Base-by-base conservation (phyloP, 179 eudicot genomes). In the Heliamphora pulchella region DNA sequence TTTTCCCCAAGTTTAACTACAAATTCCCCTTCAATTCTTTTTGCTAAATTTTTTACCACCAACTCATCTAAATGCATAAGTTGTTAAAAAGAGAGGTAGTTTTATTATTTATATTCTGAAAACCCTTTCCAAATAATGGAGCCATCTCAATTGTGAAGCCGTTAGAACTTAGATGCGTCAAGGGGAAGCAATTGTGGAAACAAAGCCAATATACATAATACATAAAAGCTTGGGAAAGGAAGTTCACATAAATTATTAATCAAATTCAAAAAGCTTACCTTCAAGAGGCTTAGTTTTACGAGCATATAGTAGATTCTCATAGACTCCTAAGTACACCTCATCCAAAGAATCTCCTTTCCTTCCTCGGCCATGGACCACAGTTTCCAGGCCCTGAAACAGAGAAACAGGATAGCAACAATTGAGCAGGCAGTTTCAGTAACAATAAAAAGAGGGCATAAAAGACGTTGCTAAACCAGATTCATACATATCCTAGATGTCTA, bases 351-450 rank as follows among this genome's bases (percentile, higher is more conserved):
- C 91, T 72, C 69, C 83, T 84, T 90, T 93, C 84, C 98, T 90
- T 78, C 97, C 97, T 86, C 98, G 88, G 51, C 98, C 98, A 85
- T 95, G 98, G 57, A 93, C 97, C 78, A 87, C 69, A 20, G 95
- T 88, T 84, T 95, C 98, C 81, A 95, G 78, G 62, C 80, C 86
- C 98, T 93, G 75, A 57, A 48, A 48, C 48, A 53, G 54, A 78
- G 6, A 72, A 80, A 68, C 59, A 61, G 55, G 65, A 44, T 31
- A 58, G 69, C 7, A 9, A 20, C 51, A 31, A 31, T 14, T 39
- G n/a, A 76, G 46, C 59, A 18, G 55, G 44, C 64, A 79, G 74
- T 22, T 59, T 8, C 61, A 50, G 13, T n/a, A 63, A 43, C 41
- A 70, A 57, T n/a, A 71, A 57, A 58, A 79, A 43, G 31, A 65